Evolutionary conservation across 2,329 filamentous ascomycete species (phyloP).

Genomic region (Colletotrichum filicis): DNA sequence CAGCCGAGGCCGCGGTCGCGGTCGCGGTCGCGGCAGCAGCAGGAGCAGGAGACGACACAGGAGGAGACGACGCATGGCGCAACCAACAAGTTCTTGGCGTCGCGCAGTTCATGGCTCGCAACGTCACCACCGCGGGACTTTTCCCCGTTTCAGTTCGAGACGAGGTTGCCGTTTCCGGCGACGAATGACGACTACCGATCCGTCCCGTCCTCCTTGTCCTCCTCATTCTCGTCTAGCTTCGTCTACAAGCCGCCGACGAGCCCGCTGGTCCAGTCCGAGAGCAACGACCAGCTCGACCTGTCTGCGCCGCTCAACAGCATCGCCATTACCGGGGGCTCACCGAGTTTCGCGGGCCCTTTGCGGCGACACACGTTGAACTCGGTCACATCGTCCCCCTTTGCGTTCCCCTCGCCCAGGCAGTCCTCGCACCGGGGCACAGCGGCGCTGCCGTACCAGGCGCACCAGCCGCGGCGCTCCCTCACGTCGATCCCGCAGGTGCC

Average conservation of each 20-base stretch:
- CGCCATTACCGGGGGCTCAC: constrained; percentile 53
- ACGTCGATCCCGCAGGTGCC: constrained; percentile 66
- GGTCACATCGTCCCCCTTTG: constrained; percentile 59
- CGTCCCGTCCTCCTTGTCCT: constrained; percentile 71
- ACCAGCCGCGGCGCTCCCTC: constrained; percentile 81
- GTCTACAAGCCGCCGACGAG: constrained; percentile 90
- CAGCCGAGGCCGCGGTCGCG: not conserved
- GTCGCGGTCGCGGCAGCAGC: not conserved
- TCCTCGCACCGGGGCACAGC: constrained; percentile 66
- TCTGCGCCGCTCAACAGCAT: constrained; percentile 63
- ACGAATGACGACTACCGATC: constrained; percentile 52
- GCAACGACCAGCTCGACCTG: constrained; percentile 80
- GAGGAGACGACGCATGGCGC: constrained; percentile 9
- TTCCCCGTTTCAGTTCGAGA: constrained; percentile 57
- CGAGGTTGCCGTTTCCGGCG: constrained; percentile 43
- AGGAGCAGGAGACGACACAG: constrained; percentile 5
- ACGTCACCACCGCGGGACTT: constrained; percentile 68
- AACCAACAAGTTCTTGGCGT: constrained; percentile 30
- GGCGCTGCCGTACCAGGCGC: constrained; percentile 76
- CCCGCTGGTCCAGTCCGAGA: constrained; percentile 88
- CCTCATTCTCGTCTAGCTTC: constrained; percentile 82
- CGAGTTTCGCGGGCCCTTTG: constrained; percentile 44
- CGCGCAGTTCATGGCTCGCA: constrained; percentile 57
- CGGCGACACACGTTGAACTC: constrained; percentile 81
- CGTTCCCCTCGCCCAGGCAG: constrained; percentile 49